Base-by-base conservation (phyloP, 352 stramenopile species). In the Phytophthora colocasiae region DNA sequence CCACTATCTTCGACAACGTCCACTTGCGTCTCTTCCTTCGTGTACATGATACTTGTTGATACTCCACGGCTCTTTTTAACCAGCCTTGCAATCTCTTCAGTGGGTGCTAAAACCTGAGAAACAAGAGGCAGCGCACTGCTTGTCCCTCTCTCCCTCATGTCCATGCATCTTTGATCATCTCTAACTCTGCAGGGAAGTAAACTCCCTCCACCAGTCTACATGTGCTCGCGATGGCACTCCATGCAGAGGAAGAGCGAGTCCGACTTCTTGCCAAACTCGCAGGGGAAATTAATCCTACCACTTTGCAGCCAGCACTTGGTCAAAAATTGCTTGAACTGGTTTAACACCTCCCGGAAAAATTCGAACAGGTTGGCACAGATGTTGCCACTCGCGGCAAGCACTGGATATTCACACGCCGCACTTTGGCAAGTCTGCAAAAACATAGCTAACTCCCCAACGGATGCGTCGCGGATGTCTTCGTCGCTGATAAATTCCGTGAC, bases 261-360 rank as follows among this genome's bases (percentile, higher is more conserved):
- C 11, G 82, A 91, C 61, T 91, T 93, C 46, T 93, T 91, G 62
- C 85, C 85, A 60, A 93, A 93, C 49, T 93, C 85, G 59, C 85
- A 93, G 27, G 85, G 82, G 47, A 87, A 90, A 54, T 78, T 67
- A 57, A 93, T 90, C 24, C 77, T 72, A n/a, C 73, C 75, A 15
- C 44, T 66, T 34, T 75, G 63, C 32, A 93, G 64, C 85, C 85
- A 93, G 11, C 63, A 29, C 59, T 78, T 78, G 55, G 81, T 81
- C 36, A 93, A 53, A 55, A 89, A 91, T 45, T 78, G 71, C 70
- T 93, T 93, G 65, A 93, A 93, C 34, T 85, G 72, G 19, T 62
- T 52, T 49, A 91, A 57, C 45, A 87, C 70, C 32, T 80, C 73
- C 34, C 76, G 78, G 70, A 93, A 91, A 67, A 91, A 91, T 39